These are phyloP conservation scores for Neofusicoccum laricinum DNA, from an alignment of 2,329 filamentous ascomycete species.

Conservation along the genomic window DNA sequence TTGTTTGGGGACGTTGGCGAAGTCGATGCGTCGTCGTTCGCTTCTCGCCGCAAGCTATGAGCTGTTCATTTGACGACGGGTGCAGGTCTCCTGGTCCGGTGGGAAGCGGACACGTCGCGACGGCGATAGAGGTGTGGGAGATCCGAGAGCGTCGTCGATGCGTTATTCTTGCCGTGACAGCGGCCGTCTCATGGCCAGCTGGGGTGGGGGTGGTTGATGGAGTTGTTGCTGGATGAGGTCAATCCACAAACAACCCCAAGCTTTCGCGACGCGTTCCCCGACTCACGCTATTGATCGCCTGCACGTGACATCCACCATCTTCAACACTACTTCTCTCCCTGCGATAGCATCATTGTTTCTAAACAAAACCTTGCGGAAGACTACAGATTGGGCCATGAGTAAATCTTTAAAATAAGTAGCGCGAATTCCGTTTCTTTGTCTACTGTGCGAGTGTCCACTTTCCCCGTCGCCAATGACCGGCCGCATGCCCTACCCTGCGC, in stretches of 20 bases:
- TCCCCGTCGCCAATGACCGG: neutral
- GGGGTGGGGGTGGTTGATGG: neutral
- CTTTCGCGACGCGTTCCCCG: neutral
- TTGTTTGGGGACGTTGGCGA: neutral
- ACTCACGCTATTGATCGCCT: neutral
- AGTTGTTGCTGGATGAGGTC: slow-evolving; percentile 7
- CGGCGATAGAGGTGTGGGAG: neutral
- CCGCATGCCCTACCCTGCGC: neutral
- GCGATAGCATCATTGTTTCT: neutral
- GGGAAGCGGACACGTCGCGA: neutral
- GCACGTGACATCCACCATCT: neutral
- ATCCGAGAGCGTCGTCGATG: neutral
- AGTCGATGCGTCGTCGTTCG: slow-evolving; percentile 3
- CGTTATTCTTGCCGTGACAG: neutral
- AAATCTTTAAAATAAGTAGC: neutral
- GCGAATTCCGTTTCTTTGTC: neutral
- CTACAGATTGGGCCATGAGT: no score
- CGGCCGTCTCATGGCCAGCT: slow-evolving; percentile 1
- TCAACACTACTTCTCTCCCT: neutral
- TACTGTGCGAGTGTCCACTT: neutral
- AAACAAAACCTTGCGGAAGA: no score
- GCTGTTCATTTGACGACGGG: slow-evolving; percentile 10
- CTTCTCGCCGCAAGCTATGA: slow-evolving; percentile 8
- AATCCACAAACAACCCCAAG: slow-evolving; percentile 4
- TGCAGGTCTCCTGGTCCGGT: neutral